A percentile compares a stretch with the other conserved stretches of the same genome.
phyloP scores from a whole-genome alignment of 176 grass and related monocot genomes.

The Ampelocalamus luodianensis region DNA sequence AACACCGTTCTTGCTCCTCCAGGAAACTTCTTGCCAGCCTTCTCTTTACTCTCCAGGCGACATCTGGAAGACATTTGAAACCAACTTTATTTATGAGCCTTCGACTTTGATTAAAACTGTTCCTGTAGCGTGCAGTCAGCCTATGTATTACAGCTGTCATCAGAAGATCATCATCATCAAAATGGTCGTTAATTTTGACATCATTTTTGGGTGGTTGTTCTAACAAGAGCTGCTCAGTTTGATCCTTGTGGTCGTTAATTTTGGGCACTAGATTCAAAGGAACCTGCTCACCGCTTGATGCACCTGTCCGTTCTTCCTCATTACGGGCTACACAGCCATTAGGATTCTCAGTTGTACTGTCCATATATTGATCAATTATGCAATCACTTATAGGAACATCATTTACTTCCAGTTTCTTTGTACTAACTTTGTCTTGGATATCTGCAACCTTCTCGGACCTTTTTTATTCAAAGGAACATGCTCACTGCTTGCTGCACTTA shows the following conservation, averaged over 20 bases:
- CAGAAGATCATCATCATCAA: constrained; percentile 71
- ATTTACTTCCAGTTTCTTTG: constrained; percentile 38
- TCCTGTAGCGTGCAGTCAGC: constrained; percentile 51
- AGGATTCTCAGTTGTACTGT: constrained; percentile 21
- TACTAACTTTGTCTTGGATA: constrained; percentile 20
- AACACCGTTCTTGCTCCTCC: constrained; percentile 70
- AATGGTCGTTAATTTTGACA: no score
- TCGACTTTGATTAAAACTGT: constrained; percentile 40
- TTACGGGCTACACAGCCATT: background rate
- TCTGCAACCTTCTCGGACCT: constrained; percentile 51
- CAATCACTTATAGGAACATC: constrained; percentile 35
- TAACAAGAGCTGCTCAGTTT: constrained; percentile 11
- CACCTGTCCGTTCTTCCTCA: constrained; percentile 13
- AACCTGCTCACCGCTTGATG: constrained; percentile 17
- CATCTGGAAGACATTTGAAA: constrained; percentile 49
- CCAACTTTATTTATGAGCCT: constrained; percentile 43
- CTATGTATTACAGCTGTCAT: constrained; percentile 68
- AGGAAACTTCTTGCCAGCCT: constrained; percentile 37
- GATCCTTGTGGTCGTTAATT: constrained; percentile 19
- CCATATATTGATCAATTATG: constrained; percentile 21
- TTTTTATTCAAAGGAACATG: constrained; percentile 37
- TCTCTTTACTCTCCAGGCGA: constrained; percentile 47
- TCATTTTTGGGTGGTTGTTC: constrained; percentile 23
- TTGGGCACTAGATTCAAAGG: constrained; percentile 6
- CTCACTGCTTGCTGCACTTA: constrained; percentile 13